These are phyloP conservation scores for Zoysia pacifica DNA, from an alignment of 176 grass and related monocot genomes.

Conservation along the genomic window DNA sequence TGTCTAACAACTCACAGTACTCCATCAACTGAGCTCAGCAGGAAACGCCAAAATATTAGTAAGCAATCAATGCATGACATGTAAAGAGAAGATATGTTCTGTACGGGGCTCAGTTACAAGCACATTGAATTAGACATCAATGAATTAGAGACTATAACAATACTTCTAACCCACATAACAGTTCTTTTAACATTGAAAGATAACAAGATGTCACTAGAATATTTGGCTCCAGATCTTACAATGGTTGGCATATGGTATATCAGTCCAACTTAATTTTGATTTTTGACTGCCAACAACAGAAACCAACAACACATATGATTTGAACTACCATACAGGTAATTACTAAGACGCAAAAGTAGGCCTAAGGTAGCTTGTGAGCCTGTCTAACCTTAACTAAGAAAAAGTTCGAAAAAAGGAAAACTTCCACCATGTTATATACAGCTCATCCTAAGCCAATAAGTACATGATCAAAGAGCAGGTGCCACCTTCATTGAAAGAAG, in stretches of 20 bases:
- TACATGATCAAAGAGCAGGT: not conserved
- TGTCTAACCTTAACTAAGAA: not conserved
- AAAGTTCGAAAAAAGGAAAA: not conserved
- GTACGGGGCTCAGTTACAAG: not conserved
- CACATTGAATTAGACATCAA: slow-evolving; percentile 13
- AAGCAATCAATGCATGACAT: slow-evolving; percentile 14
- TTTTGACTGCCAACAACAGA: not conserved
- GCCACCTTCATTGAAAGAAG: slow-evolving; percentile 7
- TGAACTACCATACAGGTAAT: not conserved
- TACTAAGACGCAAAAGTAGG: not conserved
- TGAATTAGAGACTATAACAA: not conserved
- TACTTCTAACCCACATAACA: not conserved
- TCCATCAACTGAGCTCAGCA: slow-evolving; percentile 67
- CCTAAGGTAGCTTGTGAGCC: not conserved
- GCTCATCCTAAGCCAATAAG: not conserved
- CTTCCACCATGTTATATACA: not conserved
- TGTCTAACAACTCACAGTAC: slow-evolving; percentile 88
- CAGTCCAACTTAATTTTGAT: not conserved
- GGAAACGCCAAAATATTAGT: slow-evolving; percentile 31
- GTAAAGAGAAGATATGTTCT: slow-evolving; percentile 4
- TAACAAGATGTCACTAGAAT: not conserved
- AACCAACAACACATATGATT: not conserved
- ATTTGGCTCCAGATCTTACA: slow-evolving; percentile 32
- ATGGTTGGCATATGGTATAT: not conserved
- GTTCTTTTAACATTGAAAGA: not conserved